phyloP scores from a whole-genome alignment of 176 grass and related monocot species.

The Hyparrhenia diplandra region DNA sequence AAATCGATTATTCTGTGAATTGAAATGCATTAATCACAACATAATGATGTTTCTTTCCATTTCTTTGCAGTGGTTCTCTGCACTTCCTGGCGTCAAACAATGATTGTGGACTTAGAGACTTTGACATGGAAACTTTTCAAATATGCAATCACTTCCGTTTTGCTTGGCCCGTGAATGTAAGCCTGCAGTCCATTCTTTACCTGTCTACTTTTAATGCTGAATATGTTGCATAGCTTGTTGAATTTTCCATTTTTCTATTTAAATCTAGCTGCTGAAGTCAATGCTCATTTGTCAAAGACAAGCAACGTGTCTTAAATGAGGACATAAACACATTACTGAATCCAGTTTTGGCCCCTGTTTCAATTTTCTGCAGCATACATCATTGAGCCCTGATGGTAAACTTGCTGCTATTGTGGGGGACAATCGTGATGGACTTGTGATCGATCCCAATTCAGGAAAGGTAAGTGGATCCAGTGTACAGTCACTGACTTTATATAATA shows the following conservation, averaged over 20 bases:
- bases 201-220: neutral
- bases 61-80: slow-evolving; percentile 46
- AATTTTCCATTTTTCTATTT: neutral
- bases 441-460: slow-evolving; percentile 67
- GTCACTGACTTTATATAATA: neutral
- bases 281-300: neutral
- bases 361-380: slow-evolving; percentile 60
- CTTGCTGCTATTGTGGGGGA: slow-evolving; percentile 69
- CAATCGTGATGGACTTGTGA: slow-evolving; percentile 55
- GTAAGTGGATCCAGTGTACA: slow-evolving; percentile 20
- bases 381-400: slow-evolving; percentile 69
- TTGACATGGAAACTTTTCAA: slow-evolving; percentile 71
- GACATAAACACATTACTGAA: neutral
- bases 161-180: slow-evolving; percentile 75
- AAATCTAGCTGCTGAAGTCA: too few species aligned
- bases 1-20: neutral
- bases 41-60: neutral
- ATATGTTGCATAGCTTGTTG: neutral
- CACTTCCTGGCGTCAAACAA: slow-evolving; percentile 82
- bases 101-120: slow-evolving; percentile 70
- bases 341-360: neutral
- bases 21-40: neutral
- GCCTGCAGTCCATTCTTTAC: neutral
- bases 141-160: slow-evolving; percentile 73
- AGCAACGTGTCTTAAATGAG: neutral